Evolutionary conservation across 1,284 basidiomycete species (phyloP).

Genomic region (Rhodotorula mucilaginosa): DNA sequence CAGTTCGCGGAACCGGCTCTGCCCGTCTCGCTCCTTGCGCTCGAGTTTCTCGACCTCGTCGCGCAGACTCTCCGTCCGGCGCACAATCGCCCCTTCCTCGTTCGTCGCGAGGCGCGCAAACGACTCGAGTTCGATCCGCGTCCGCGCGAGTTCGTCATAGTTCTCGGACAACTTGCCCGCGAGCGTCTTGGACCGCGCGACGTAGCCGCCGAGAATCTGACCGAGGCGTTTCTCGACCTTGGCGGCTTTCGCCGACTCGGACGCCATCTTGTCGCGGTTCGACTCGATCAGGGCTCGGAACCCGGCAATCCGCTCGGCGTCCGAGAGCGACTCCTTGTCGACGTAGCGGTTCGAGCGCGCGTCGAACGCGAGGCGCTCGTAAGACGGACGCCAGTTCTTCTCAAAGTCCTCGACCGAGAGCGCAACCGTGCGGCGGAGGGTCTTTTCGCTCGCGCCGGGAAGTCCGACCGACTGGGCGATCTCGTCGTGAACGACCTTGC

Average conservation of each 20-base stretch:
- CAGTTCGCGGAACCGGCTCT: constrained; percentile 78
- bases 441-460: constrained; percentile 73
- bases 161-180: constrained; percentile 64
- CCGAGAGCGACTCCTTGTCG: constrained; percentile 59
- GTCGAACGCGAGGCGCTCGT: constrained; percentile 64
- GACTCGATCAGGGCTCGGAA: constrained; percentile 63
- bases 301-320: constrained; percentile 63
- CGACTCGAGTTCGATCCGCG: constrained; percentile 69
- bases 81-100: constrained; percentile 71
- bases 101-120: constrained; percentile 69
- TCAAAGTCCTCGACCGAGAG: constrained; percentile 52
- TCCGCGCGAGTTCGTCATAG: constrained; percentile 67
- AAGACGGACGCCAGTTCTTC: constrained; percentile 65
- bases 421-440: constrained; percentile 68
- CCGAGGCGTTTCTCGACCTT: constrained; percentile 91
- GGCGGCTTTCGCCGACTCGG: constrained; percentile 71
- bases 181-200: constrained; percentile 69
- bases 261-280: constrained; percentile 71
- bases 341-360: constrained; percentile 64
- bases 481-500: constrained; percentile 71
- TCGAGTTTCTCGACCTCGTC: constrained; percentile 81
- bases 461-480: constrained; percentile 77
- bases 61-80: constrained; percentile 67
- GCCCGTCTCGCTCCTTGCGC: constrained; percentile 69
- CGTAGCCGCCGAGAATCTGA: constrained; percentile 86